Conservation (phyloP, 1,284 basidiomycete genomes). For the Marasmius tenuissimus region DNA sequence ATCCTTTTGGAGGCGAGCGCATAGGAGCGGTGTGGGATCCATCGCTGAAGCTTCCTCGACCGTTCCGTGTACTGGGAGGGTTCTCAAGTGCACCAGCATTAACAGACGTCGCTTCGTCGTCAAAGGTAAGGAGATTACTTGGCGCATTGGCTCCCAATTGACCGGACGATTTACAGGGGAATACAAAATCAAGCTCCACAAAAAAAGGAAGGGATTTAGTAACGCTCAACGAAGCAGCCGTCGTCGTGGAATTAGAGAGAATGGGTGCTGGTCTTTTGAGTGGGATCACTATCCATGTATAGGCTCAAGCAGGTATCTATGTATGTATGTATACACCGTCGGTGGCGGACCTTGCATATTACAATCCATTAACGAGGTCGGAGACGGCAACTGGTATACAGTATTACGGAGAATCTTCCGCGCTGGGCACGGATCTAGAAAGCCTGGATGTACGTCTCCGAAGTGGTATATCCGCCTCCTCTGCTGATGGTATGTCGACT, state of each 20-base stretch:
- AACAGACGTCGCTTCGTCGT: slow-evolving; percentile 19
- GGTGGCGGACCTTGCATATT: no score
- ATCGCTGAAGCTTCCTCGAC: slow-evolving; percentile 48
- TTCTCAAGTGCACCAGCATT: slow-evolving; percentile 65
- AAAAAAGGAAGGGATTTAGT: slow-evolving; percentile 66
- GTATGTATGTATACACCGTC: no score
- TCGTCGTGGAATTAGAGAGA: slow-evolving; percentile 80
- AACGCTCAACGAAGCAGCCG: slow-evolving; percentile 64
- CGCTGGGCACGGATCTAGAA: slow-evolving; percentile 1
- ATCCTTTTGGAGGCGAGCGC: slow-evolving; percentile 75
- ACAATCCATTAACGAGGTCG: no score
- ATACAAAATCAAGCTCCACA: slow-evolving; percentile 25
- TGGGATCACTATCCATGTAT: slow-evolving; percentile 37
- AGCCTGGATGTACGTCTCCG: slow-evolving; percentile 41
- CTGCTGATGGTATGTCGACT: slow-evolving; percentile 3
- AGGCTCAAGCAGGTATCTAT: background rate
- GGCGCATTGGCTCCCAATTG: slow-evolving; percentile 19
- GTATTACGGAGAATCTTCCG: no score
- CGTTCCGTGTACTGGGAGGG: slow-evolving; percentile 83
- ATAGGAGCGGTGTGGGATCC: slow-evolving; percentile 92
- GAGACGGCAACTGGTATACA: no score
- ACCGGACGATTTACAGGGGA: slow-evolving; percentile 30
- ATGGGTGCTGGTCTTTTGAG: slow-evolving; percentile 74
- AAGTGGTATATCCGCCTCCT: slow-evolving; percentile 23
- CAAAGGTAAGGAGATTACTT: background rate